A percentile compares a stretch with the other conserved stretches of the same genome.
These are phyloP conservation scores for Lycium ferocissimum DNA, from an alignment of 257 asterid genomes.

Conservation along the genomic window DNA sequence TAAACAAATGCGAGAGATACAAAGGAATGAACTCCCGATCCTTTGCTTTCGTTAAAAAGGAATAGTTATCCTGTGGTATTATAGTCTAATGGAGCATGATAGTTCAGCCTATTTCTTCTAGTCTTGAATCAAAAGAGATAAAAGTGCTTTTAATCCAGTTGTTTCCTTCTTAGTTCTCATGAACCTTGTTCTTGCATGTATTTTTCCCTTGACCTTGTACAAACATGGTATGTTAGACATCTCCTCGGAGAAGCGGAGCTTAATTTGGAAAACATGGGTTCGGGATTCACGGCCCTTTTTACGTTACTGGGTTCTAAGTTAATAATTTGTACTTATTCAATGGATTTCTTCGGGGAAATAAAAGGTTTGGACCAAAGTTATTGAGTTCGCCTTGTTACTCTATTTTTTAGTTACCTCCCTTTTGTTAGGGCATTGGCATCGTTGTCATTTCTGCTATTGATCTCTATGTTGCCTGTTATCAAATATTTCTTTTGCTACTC, in stretches of 20 bases:
- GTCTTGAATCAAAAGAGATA: too few relatives aligned
- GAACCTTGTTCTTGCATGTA: background rate
- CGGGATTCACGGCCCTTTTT: too few relatives aligned
- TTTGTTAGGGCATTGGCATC: background rate
- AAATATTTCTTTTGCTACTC: background rate
- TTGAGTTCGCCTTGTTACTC: too few relatives aligned
- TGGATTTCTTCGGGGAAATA: too few relatives aligned
- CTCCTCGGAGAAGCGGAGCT: background rate
- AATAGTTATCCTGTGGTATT: background rate
- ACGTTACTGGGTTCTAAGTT: too few relatives aligned
- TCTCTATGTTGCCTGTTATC: conserved; percentile 30
- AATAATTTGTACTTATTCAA: too few relatives aligned
- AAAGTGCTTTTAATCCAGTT: too few relatives aligned
- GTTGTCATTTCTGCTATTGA: conserved; percentile 20
- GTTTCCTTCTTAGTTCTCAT: too few relatives aligned
- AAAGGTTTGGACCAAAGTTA: too few relatives aligned
- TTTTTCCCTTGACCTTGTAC: background rate
- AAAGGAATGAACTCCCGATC: background rate
- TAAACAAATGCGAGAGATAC: background rate
- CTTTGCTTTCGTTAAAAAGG: background rate
- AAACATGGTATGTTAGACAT: background rate
- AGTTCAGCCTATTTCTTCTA: background rate
- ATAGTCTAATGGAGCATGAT: background rate
- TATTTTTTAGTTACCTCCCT: background rate
- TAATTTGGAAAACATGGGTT: too few relatives aligned